phyloP scores from a whole-genome alignment of 805 yeast species.

The Yarrowia sp. region DNA sequence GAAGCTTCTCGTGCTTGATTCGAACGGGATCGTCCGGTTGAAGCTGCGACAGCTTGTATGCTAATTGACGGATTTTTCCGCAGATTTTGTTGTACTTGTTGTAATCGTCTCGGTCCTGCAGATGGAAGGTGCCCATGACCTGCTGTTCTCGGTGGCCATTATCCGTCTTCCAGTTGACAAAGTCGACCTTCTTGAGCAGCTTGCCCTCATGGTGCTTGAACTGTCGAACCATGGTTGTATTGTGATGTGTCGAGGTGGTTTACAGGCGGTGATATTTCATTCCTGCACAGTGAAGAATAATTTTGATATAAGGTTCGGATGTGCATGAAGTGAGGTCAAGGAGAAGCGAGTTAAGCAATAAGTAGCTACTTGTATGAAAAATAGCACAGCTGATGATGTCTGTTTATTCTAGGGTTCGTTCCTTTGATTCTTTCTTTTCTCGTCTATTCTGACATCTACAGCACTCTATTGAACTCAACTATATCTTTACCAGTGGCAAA shows the following conservation, averaged over 20 bases:
- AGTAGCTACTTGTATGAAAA: too few relatives aligned
- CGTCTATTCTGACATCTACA: too few relatives aligned
- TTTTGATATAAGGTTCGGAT: constrained; percentile 9
- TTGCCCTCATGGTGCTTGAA: constrained; percentile 95
- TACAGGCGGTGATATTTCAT: neutral
- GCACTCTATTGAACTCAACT: too few relatives aligned
- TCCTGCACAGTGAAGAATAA: constrained; percentile 7
- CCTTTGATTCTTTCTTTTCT: too few relatives aligned
- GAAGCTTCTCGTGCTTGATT: constrained; percentile 82
- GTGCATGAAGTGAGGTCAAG: neutral
- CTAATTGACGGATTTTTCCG: constrained; percentile 87
- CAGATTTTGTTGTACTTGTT: constrained; percentile 91
- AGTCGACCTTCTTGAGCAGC: constrained; percentile 92
- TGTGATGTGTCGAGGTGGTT: neutral
- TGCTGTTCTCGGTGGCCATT: constrained; percentile 94
- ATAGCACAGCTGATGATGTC: too few relatives aligned
- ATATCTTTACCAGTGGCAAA: too few relatives aligned
- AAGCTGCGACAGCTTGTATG: constrained; percentile 81
- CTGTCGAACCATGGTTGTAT: constrained; percentile 55
- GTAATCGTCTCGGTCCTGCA: constrained; percentile 94
- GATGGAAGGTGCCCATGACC: constrained; percentile 92
- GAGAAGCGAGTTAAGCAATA: too few relatives aligned
- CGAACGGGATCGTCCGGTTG: constrained; percentile 89
- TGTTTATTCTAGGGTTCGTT: too few relatives aligned
- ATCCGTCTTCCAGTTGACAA: constrained; percentile 97